These are phyloP conservation scores for Trypanosoma melophagium DNA, from an alignment of 208 protist genomes.

Conservation along the genomic window DNA sequence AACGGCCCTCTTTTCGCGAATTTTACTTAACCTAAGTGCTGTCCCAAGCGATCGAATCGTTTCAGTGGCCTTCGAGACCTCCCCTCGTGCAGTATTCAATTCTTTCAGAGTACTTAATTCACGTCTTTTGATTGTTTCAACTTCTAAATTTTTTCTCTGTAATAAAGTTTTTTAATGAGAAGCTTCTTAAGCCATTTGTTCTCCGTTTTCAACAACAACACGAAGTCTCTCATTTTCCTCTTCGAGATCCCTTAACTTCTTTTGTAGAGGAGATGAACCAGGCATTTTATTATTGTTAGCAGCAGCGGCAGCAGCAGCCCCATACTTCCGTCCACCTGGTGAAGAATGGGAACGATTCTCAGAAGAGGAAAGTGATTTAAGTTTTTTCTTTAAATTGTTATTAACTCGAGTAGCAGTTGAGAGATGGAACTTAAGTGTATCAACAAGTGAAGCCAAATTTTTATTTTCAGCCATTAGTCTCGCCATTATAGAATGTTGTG, in stretches of 20 bases:
- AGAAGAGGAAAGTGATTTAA: background rate
- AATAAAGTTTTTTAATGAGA: constrained; percentile 16
- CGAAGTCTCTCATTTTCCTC: constrained; percentile 6
- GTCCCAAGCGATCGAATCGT: constrained; percentile 1
- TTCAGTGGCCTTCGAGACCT: constrained; percentile 3
- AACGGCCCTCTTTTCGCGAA: constrained; percentile 13
- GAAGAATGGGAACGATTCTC: background rate
- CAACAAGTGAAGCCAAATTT: constrained; percentile 19
- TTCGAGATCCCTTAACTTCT: background rate
- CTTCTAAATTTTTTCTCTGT: background rate
- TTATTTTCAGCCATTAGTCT: constrained; percentile 20
- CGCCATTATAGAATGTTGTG: constrained; percentile 1
- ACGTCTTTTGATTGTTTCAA: background rate
- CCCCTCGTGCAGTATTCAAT: background rate
- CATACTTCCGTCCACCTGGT: background rate
- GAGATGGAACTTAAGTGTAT: constrained; percentile 14
- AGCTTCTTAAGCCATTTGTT: background rate
- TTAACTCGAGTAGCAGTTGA: background rate
- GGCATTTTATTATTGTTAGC: too few species aligned
- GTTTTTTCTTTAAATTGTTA: constrained; percentile 7
- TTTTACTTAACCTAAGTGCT: constrained; percentile 13
- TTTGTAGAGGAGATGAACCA: constrained; percentile 1
- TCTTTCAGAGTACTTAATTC: background rate
- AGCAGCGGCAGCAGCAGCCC: too few species aligned
- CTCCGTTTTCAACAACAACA: background rate